Evolutionary conservation across 441 rosid species (phyloP).

Genomic region (Populus hybrid): DNA sequence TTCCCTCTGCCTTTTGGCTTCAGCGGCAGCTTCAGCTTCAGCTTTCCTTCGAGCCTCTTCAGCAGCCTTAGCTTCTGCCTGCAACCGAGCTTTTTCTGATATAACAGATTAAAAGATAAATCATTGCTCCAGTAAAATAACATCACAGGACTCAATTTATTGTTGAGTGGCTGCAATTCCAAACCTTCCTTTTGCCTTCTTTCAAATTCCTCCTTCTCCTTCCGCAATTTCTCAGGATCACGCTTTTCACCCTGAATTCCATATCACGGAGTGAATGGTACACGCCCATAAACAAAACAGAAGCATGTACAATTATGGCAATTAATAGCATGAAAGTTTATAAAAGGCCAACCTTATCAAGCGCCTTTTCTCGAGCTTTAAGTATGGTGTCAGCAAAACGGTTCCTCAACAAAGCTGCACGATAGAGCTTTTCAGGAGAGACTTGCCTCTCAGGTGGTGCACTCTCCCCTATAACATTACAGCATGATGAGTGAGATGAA

Average conservation of each 20-base stretch:
- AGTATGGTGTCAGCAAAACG: conserved; percentile 91
- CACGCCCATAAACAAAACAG: too few relatives aligned
- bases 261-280: too few relatives aligned
- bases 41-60: conserved; percentile 73
- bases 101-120: too few relatives aligned
- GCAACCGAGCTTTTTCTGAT: conserved; percentile 64
- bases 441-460: conserved; percentile 74
- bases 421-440: conserved; percentile 81
- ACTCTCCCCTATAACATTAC: conserved; percentile 60
- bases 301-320: too few relatives aligned
- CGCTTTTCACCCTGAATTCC: conserved; percentile 35
- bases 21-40: conserved; percentile 74
- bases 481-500: conserved; percentile 36
- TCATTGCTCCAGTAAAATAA: too few relatives aligned
- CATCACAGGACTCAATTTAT: too few relatives aligned
- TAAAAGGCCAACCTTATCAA: conserved; percentile 47
- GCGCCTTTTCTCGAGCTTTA: conserved; percentile 85
- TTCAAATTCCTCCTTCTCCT: conserved; percentile 52
- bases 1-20: conserved; percentile 17
- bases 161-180: too few relatives aligned
- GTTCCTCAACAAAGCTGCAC: conserved; percentile 71
- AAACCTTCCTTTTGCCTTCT: conserved; percentile 48
- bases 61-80: conserved; percentile 86
- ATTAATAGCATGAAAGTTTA: too few relatives aligned
- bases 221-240: conserved; percentile 44